A percentile compares a stretch with the other conserved stretches of the same genome.
phyloP scores from a whole-genome alignment of 441 rosid genomes.

The Theobroma grandiflorum region DNA sequence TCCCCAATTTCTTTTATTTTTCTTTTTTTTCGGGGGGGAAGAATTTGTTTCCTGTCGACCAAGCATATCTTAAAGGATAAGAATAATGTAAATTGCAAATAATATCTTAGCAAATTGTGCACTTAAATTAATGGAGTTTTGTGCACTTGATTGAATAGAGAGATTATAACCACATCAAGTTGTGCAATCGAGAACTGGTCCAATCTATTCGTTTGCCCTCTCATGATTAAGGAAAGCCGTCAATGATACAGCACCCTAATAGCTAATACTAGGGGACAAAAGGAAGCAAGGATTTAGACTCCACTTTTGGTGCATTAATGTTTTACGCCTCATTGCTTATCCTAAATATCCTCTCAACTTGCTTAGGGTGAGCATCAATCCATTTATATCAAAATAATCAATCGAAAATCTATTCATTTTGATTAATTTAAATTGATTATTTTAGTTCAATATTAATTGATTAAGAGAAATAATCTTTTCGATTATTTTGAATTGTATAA shows the following conservation, averaged over 20 bases:
- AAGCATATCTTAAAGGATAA: neutral
- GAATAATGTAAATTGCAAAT: neutral
- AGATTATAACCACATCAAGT: neutral
- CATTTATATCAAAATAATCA: neutral
- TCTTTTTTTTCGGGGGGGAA: neutral
- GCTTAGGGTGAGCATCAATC: neutral
- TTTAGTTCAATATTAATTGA: too few relatives aligned
- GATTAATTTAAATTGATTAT: too few relatives aligned
- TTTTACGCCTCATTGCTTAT: neutral
- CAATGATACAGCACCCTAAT: neutral
- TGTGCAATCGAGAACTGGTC: conserved; percentile 9
- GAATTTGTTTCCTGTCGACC: neutral
- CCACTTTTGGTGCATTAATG: neutral
- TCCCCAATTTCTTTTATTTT: neutral
- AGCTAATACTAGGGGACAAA: neutral
- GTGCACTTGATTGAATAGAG: neutral
- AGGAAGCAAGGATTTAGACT: neutral
- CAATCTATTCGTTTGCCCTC: neutral
- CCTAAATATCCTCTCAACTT: neutral
- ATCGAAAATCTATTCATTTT: too few relatives aligned
- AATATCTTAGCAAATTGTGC: neutral
- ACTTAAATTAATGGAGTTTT: neutral
- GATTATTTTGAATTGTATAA: too few relatives aligned
- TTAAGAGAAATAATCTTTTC: too few relatives aligned
- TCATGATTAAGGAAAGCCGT: neutral